Percentiles rank a stretch among this genome's conserved stretches.
Conservation (phyloP, 192 early-diverging fungal species). For the Umbelopsis ramanniana region DNA sequence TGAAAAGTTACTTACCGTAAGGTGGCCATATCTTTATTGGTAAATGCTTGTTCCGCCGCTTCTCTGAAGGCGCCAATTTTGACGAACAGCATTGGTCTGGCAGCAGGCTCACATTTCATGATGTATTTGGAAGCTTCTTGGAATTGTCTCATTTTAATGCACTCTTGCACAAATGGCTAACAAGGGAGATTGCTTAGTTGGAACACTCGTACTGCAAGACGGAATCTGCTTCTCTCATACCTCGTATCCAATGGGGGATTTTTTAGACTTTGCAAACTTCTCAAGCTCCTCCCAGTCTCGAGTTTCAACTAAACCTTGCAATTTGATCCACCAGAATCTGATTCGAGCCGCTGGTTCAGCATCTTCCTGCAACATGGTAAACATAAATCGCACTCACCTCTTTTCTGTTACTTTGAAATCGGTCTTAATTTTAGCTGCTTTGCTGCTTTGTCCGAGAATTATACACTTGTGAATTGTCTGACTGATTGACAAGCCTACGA, state of each 20-base stretch:
- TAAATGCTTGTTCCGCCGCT: slow-evolving; percentile 69
- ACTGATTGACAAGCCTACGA: slow-evolving; percentile 76
- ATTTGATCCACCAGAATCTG: slow-evolving; percentile 90
- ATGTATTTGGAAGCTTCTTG: slow-evolving; percentile 81
- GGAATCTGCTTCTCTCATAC: slow-evolving; percentile 20
- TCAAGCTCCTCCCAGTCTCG: slow-evolving; percentile 90
- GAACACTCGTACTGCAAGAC: not conserved
- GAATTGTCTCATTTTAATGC: slow-evolving; percentile 73
- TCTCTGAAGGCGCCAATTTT: slow-evolving; percentile 76
- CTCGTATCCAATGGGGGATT: slow-evolving; percentile 81
- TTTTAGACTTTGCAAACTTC: slow-evolving; percentile 73
- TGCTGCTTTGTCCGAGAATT: slow-evolving; percentile 64
- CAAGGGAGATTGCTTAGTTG: not conserved
- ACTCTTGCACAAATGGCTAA: slow-evolving; percentile 82
- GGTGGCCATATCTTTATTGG: slow-evolving; percentile 64
- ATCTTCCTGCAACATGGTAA: too few species aligned
- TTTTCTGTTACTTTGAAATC: slow-evolving; percentile 92
- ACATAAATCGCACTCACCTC: slow-evolving; percentile 40
- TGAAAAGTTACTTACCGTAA: slow-evolving; percentile 50
- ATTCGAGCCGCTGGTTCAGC: not conserved
- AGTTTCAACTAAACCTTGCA: slow-evolving; percentile 77
- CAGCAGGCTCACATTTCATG: slow-evolving; percentile 64
- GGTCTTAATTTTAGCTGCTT: slow-evolving; percentile 76
- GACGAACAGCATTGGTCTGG: slow-evolving; percentile 65
- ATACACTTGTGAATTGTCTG: slow-evolving; percentile 88